Conservation (phyloP, 2,329 filamentous ascomycete species). For the Fusarium algeriense region DNA sequence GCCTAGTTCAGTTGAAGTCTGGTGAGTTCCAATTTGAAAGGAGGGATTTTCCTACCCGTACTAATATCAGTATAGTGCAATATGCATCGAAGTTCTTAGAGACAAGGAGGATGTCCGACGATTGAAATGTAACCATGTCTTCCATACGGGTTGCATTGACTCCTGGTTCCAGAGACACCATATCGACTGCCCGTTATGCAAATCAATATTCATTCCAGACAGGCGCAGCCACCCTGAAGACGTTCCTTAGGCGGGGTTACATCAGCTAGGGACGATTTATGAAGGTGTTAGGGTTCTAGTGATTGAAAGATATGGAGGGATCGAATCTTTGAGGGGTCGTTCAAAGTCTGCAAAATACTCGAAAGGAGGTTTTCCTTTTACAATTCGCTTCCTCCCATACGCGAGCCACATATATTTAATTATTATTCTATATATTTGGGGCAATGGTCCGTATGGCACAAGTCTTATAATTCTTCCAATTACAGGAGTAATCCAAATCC, state of each 20-base stretch:
- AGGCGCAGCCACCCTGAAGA: background rate
- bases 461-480: too few relatives aligned
- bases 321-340: too few relatives aligned
- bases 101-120: background rate
- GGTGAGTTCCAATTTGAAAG: background rate
- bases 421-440: too few relatives aligned
- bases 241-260: background rate
- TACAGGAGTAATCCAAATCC: too few relatives aligned
- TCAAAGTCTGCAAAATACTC: too few relatives aligned
- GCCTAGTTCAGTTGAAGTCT: background rate
- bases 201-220: constrained; percentile 1
- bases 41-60: background rate
- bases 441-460: too few relatives aligned
- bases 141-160: background rate
- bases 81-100: background rate
- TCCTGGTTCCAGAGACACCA: background rate
- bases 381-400: too few relatives aligned
- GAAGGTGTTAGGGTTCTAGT: too few relatives aligned
- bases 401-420: too few relatives aligned
- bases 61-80: background rate
- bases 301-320: too few relatives aligned
- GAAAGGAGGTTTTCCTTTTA: too few relatives aligned
- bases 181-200: constrained; percentile 1
- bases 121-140: background rate
- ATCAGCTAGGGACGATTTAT: background rate